Evolutionary conservation across 2,329 filamentous ascomycete genomes (phyloP), one percentile per base, ranked within the genome.

Genomic region (Balansia obtecta): DNA sequence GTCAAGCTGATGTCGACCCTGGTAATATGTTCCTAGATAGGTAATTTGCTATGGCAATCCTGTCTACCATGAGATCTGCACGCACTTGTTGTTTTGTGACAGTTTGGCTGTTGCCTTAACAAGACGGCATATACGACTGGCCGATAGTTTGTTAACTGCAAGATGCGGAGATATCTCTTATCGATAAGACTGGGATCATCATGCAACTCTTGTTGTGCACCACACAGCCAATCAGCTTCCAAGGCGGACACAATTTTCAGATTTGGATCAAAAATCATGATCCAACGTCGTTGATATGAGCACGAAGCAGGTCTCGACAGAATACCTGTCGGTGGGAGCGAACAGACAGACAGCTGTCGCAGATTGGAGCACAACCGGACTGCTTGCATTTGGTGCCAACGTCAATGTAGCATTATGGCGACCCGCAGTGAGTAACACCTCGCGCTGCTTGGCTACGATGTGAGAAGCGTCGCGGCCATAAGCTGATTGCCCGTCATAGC

Each of bases 271-370:
- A 50, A 47, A 45, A 50, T 44, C 27, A 45, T 44, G 18, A 47
- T 47, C 16, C 45, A 42, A 46, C 22, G 27, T 50, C 34, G 49
- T 50, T 53, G 59, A 55, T 38, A 66, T 66, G 63, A 57, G 58
- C 51, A 52, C 53, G 44, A 55, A 57, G 38, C 57, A 56, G 40
- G 59, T 73, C 30, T 66, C 65, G 30, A 62, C 71, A 55, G 68
- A 73, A 54, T 80, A 82, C 57, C 65, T 93, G 57, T 83, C 88
- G 45, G 82, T 84, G 55, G 93, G 93, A 53, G 91, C 88, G 45
- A 98, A 97, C 67, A 79, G 91, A 59, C 88, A 97, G 61, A 86
- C 91, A 16, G 83, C 85, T 15, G 86, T 88, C 30, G 90, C 91
- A 30, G 91, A 97, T 69, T 98, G 93, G 93, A 82, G 86, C 62